phyloP scores from a whole-genome alignment of 2,329 filamentous ascomycete genomes.

The Talaromyces sp. region DNA sequence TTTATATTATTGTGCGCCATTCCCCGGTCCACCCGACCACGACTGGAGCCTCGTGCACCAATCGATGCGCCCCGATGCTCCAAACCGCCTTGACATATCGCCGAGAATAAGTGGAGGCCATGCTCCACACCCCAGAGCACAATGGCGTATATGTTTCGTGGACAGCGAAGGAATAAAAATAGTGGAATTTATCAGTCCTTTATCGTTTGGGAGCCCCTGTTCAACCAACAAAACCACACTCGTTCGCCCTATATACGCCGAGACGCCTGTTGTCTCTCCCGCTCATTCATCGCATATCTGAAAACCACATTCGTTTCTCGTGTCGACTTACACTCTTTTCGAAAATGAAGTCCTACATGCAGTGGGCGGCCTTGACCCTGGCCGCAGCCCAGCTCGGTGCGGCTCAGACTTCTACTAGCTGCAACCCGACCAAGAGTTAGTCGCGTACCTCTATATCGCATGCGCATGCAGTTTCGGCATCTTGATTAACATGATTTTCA shows the following conservation, averaged over 20 bases:
- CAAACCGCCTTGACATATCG: conserved; percentile 5
- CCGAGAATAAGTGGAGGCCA: conserved; percentile 4
- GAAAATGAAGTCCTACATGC: conserved; percentile 9
- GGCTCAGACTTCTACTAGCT: conserved; percentile 76
- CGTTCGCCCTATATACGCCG: conserved; percentile 9
- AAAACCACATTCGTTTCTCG: not conserved
- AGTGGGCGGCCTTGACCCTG: conserved; percentile 31
- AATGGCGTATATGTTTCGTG: conserved; percentile 11
- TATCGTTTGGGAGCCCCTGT: not conserved
- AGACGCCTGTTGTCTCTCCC: not conserved
- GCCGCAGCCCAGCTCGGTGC: conserved; percentile 33
- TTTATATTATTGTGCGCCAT: conserved; percentile 1
- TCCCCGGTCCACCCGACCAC: not conserved
- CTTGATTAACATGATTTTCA: not conserved
- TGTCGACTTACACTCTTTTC: not conserved
- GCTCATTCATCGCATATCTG: conserved; percentile 1
- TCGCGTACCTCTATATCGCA: not conserved
- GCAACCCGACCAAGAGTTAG: conserved; percentile 62
- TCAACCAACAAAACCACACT: not conserved
- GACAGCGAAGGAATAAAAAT: conserved; percentile 13
- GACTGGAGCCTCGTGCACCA: not conserved
- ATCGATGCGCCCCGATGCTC: not conserved
- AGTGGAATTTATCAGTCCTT: conserved; percentile 1
- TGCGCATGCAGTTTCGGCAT: not conserved
- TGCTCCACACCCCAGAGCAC: conserved; percentile 2